Evolutionary conservation across 768 basidiomycete species (phyloP).

Genomic region (Leucocoprinus birnbaumii): DNA sequence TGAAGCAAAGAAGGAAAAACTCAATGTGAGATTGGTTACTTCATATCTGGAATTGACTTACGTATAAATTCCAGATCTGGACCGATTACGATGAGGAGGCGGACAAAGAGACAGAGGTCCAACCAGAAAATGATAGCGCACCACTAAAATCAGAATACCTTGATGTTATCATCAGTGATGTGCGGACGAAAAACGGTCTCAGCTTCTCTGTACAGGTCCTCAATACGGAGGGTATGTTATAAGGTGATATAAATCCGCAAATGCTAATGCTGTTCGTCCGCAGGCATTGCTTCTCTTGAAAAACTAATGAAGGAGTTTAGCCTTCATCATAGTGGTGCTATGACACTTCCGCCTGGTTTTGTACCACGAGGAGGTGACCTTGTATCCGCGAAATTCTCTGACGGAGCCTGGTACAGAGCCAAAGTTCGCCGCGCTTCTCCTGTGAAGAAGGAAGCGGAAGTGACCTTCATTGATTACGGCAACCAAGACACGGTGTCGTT

Average conservation of each 20-base stretch:
- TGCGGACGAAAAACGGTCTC: constrained; percentile 71
- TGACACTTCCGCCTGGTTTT: constrained; percentile 61
- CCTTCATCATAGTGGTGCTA: constrained; percentile 70
- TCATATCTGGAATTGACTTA: constrained; percentile 7
- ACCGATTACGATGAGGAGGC: constrained; percentile 75
- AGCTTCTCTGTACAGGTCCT: constrained; percentile 91
- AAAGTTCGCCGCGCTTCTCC: constrained; percentile 85
- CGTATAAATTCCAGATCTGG: constrained; percentile 66
- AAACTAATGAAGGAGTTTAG: constrained; percentile 95
- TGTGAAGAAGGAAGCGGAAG: constrained; percentile 89
- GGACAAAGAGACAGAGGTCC: constrained; percentile 40
- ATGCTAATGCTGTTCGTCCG: constrained; percentile 2
- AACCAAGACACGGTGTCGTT: constrained; percentile 90
- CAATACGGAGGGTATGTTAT: constrained; percentile 77
- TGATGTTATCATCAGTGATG: constrained; percentile 90
- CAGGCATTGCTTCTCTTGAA: constrained; percentile 90
- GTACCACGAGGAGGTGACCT: constrained; percentile 83
- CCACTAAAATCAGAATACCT: constrained; percentile 82
- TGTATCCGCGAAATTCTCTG: constrained; percentile 92
- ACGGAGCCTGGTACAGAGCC: constrained; percentile 95
- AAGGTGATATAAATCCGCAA: background rate
- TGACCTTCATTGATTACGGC: constrained; percentile 94
- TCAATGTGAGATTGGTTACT: constrained; percentile 55
- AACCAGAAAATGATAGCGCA: constrained; percentile 37
- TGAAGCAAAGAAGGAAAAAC: constrained; percentile 77